These are phyloP conservation scores for Wallacemonas sp. DNA, from an alignment of 208 protist genomes.

Conservation along the genomic window DNA sequence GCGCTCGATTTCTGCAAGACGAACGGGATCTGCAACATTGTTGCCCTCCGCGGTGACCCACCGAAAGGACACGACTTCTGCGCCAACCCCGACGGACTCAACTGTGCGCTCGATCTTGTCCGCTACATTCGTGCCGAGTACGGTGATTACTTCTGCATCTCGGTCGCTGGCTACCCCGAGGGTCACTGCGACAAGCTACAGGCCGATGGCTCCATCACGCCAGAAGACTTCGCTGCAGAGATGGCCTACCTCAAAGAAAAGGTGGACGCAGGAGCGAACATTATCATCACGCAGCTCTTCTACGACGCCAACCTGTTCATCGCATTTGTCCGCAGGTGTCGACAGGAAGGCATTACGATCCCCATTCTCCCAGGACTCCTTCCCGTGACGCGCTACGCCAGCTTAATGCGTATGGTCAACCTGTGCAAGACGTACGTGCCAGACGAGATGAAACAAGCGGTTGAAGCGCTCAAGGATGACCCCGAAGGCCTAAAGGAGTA, in stretches of 20 bases:
- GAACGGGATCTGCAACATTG: constrained; percentile 95
- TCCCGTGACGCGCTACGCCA: constrained; percentile 82
- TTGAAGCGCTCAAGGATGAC: constrained; percentile 69
- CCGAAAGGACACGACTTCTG: constrained; percentile 59
- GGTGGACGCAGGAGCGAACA: constrained; percentile 95
- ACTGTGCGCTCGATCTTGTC: constrained; percentile 94
- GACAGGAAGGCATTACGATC: constrained; percentile 87
- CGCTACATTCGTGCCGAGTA: constrained; percentile 90
- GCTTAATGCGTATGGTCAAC: constrained; percentile 65
- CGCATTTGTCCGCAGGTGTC: constrained; percentile 87
- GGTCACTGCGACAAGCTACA: constrained; percentile 75
- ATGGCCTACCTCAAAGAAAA: constrained; percentile 94
- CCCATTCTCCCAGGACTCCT: constrained; percentile 95
- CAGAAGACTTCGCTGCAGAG: constrained; percentile 72
- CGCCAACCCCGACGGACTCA: constrained; percentile 72
- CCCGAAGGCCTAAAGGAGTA: constrained; percentile 51
- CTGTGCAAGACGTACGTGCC: constrained; percentile 78
- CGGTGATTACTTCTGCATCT: constrained; percentile 96
- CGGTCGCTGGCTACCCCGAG: constrained; percentile 93
- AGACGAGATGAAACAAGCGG: constrained; percentile 36
- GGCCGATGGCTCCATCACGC: constrained; percentile 53
- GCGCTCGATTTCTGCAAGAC: constrained; percentile 79
- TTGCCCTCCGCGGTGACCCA: constrained; percentile 94
- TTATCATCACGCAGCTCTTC: constrained; percentile 98
- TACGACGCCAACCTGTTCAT: constrained; percentile 94